Evolutionary conservation across 2,329 filamentous ascomycete genomes (phyloP), one percentile per base, ranked within the genome.

Genomic region (Colletotrichum viniferum): DNA sequence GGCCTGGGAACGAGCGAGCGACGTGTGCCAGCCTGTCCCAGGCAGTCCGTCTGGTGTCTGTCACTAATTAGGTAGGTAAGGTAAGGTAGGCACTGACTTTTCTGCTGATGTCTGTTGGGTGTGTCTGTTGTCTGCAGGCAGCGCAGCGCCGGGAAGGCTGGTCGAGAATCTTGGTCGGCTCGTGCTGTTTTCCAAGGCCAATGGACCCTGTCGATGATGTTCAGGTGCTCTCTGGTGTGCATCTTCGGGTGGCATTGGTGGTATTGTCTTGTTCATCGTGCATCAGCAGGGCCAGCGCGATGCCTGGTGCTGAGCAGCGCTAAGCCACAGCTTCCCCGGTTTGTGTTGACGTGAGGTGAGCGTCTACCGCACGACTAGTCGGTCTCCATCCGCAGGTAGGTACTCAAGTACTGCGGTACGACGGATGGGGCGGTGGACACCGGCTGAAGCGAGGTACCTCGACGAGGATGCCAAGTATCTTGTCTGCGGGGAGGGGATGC

Each of bases 251-350:
- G 26, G 69, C 58, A 68, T 69, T 69, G 28, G 36, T 73, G 18
- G 69, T 63, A 68, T 69, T 69, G 58, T 69, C 56, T 73, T 69
- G 58, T 73, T 76, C 64, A 69, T 73, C 70, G 58, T 69, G 73
- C 58, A 73, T 28, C 64, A 58, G 55, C 66, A 61, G n/a, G 36
- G 24, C 66, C 55, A 24, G 34, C 73, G 56, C 69, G 73, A 75
- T 75, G 34, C 63, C 69, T 75, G 43, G 69, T 71, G 30, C 58
- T 76, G 58, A 69, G 58, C 63, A 64, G 70, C 73, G 73, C 73
- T 76, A 73, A 76, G 73, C 73, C 73, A 76, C 73, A 76, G 69
- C 69, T 69, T 69, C 69, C 73, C 73, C 70, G 52, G 73, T 69
- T 34, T 64, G 70, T 73, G 58, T 71, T 64, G 43, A 71, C 60